phyloP scores from a whole-genome alignment of 257 asterid genomes.

The Solanum piurae region DNA sequence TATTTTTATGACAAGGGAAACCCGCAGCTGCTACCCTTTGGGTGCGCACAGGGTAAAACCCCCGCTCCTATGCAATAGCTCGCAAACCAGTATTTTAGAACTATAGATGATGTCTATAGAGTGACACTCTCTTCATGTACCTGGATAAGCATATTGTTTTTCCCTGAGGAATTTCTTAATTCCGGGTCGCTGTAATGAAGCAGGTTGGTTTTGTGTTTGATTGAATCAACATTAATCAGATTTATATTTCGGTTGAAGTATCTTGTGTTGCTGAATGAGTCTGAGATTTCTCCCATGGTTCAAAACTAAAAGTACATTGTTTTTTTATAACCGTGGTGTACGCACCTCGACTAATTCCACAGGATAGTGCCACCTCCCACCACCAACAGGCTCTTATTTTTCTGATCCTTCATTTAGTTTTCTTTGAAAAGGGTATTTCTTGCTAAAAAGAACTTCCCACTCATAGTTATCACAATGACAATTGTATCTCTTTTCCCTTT shows the following conservation, averaged over 20 bases:
- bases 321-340: not conserved
- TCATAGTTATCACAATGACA: not conserved
- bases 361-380: not conserved
- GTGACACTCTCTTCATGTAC: not conserved
- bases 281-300: not conserved
- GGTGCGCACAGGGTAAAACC: too few relatives aligned
- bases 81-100: not conserved
- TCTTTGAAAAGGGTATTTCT: not conserved
- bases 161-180: not conserved
- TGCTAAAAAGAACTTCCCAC: not conserved
- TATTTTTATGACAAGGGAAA: too few relatives aligned
- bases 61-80: too few relatives aligned
- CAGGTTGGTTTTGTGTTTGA: not conserved
- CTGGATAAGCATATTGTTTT: not conserved
- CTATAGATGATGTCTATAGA: not conserved
- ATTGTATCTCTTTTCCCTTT: not conserved
- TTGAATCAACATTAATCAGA: not conserved
- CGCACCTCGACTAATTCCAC: not conserved
- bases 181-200: not conserved
- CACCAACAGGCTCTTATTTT: not conserved
- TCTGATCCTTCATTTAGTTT: not conserved
- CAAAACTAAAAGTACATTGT: not conserved
- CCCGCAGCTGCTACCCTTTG: too few relatives aligned
- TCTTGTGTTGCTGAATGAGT: not conserved
- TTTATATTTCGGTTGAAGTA: not conserved